Base-by-base conservation (phyloP, 129 eudicot genomes). In the Tagetes patula region DNA sequence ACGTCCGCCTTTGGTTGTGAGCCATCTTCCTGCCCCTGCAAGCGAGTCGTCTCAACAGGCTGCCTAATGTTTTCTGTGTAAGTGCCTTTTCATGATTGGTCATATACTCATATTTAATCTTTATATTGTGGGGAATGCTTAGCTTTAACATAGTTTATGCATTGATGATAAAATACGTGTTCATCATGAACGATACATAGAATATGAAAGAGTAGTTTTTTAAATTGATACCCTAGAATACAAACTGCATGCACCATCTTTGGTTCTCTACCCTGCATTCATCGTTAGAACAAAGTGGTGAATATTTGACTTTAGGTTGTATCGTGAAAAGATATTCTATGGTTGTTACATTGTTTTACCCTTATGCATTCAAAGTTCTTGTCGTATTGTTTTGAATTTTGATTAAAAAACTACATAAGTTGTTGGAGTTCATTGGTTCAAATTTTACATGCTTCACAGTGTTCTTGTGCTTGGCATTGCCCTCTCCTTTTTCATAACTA, bases 1-100 rank as follows among this genome's bases (percentile, higher is more conserved):
- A 30, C 96, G 96, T 75, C 83, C 97, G 37, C 96, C 97, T n/a
- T 58, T 91, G 82, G 88, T 91, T 72, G 85, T 91, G 12, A 84
- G 55, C 76, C 96, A 91, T 81, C 62, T 63, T 41, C 80, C 86
- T 48, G 6, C 79, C 46, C 81, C 89, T 71, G 76, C 87, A 64
- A 80, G 67, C 33, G 88, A 67, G 66, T 79, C 87, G 68, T 41
- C 92, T 56, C 80, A 82, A 56, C 73, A 75, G 69, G 65, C 85
- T 11, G 36, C 77, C 2, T 85, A 46, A 71, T 61, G 54, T 6
- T 49, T 58, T 50, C 36, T n/a, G 10, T 77, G 79, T 82, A 65
- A 71, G 77, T 75, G 65, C 68, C 36, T 42, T 36, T 65, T 45
- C 2, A 4, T 60, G 43, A 60, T 60, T 55, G 11, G 52, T 66